Conservation (phyloP, 2,329 filamentous ascomycete species). For the Epichloe hybrida region DNA sequence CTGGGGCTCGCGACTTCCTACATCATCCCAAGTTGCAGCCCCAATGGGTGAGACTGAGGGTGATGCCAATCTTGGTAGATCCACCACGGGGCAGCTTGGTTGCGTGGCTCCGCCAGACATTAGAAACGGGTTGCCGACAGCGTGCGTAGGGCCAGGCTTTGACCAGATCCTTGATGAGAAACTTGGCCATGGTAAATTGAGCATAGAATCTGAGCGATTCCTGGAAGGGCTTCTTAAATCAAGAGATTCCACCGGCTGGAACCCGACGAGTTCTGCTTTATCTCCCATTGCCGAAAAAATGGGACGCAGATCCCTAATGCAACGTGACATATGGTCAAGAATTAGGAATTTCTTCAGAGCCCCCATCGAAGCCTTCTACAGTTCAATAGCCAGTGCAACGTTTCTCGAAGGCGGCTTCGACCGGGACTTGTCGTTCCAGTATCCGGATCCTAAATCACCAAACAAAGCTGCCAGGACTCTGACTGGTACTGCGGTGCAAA, state of each 20-base stretch:
- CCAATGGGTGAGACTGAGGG: background rate
- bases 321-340: conserved; percentile 4
- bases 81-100: background rate
- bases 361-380: background rate
- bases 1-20: background rate
- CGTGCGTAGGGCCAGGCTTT: conserved; percentile 4
- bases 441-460: conserved; percentile 7
- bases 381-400: background rate
- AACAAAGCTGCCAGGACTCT: background rate
- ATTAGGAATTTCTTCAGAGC: background rate
- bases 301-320: conserved; percentile 2
- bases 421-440: conserved; percentile 8
- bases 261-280: background rate
- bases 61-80: too few species aligned
- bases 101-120: background rate
- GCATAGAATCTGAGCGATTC: conserved; percentile 6
- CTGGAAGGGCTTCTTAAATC: conserved; percentile 1
- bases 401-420: conserved; percentile 8
- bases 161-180: conserved; percentile 3
- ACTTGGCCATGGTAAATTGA: conserved; percentile 3
- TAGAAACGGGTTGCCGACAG: conserved; percentile 1
- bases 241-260: background rate
- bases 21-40: background rate
- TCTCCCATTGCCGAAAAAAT: background rate
- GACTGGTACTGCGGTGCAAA: background rate